These are phyloP conservation scores for Neonectria hederae DNA, from an alignment of 2,329 filamentous ascomycete genomes.

Conservation along the genomic window DNA sequence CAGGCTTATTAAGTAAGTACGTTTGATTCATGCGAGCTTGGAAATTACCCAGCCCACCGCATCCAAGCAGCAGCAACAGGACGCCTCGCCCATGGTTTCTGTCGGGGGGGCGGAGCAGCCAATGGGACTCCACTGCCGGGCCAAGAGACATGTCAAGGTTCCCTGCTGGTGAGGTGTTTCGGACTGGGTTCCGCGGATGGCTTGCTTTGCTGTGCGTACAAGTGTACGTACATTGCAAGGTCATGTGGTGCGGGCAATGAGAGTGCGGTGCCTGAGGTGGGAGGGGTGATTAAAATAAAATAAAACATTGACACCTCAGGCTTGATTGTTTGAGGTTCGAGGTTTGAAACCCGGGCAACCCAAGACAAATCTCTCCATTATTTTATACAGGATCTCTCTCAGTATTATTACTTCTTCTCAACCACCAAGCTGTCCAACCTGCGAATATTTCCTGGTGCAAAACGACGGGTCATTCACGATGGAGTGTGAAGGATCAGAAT, in stretches of 20 bases:
- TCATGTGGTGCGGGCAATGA: no score
- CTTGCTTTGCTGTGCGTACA: background rate
- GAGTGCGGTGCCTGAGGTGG: background rate
- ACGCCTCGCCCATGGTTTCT: background rate
- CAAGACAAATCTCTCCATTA: no score
- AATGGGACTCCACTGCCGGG: slow-evolving; percentile 6
- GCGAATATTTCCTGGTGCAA: background rate
- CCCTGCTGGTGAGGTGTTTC: slow-evolving; percentile 16
- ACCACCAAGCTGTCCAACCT: background rate
- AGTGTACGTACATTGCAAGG: background rate
- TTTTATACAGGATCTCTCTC: no score
- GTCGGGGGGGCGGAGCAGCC: slow-evolving; percentile 10
- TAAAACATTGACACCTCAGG: background rate
- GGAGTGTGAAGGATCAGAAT: background rate
- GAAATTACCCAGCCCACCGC: background rate
- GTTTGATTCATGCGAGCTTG: background rate
- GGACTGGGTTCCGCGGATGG: no score
- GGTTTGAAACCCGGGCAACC: background rate
- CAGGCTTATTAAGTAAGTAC: background rate
- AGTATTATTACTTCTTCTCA: background rate
- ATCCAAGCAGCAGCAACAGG: slow-evolving; percentile 2
- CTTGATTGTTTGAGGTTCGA: background rate
- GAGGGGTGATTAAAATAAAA: no score
- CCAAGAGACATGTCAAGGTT: slow-evolving; percentile 18
- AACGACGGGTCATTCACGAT: background rate